phyloP scores from a whole-genome alignment of 176 grass and related monocot species.

The Aegilops umbellulata region DNA sequence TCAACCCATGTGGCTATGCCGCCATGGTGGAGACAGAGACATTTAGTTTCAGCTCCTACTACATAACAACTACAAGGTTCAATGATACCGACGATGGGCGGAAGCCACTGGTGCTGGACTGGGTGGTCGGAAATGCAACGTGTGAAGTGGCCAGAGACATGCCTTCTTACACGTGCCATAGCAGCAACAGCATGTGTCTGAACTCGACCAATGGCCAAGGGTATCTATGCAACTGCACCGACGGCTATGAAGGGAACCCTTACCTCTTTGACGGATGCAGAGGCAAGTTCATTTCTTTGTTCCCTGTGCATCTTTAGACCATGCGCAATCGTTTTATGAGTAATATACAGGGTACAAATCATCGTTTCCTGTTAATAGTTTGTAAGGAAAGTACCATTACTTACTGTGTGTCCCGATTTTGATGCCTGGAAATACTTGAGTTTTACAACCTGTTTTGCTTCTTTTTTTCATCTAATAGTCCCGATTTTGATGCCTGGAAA shows the following conservation, averaged over 20 bases:
- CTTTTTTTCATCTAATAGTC: background rate
- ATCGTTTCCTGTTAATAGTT: background rate
- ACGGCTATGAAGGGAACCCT: background rate
- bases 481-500: too few relatives aligned
- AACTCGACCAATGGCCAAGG: background rate
- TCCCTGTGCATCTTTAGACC: background rate
- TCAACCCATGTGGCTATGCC: conserved; percentile 25
- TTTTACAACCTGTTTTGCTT: background rate
- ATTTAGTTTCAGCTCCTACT: conserved; percentile 1
- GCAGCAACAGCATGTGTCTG: background rate
- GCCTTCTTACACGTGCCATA: background rate
- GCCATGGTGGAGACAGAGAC: background rate
- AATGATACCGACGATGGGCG: background rate
- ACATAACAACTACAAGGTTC: conserved; percentile 13
- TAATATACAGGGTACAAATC: too few relatives aligned
- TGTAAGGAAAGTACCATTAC: background rate
- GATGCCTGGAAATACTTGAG: too few relatives aligned
- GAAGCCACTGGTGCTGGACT: conserved; percentile 24
- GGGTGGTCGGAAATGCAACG: conserved; percentile 6
- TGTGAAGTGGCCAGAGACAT: background rate
- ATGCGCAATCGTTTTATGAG: background rate
- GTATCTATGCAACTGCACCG: background rate
- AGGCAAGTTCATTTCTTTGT: background rate
- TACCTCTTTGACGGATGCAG: background rate
- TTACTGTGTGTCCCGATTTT: too few relatives aligned